Base-by-base conservation (phyloP, 2,329 filamentous ascomycete genomes). In the Arthroderma sp. region DNA sequence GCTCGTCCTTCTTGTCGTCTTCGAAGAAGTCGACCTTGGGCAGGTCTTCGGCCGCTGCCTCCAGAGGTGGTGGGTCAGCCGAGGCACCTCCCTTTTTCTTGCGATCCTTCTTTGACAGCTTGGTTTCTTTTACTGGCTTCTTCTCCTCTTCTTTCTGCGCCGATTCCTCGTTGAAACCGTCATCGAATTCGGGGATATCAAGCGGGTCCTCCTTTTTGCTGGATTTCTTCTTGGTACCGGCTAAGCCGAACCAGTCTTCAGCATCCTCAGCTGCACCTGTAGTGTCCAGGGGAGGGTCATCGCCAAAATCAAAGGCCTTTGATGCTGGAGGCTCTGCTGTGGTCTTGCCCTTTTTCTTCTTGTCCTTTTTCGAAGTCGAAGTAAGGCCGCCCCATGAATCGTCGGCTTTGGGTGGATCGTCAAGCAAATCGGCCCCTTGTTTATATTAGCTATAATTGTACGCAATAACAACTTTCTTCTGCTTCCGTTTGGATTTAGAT, bases 41-140 rank as follows among this genome's bases (percentile, higher is more conserved):
- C 54, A 51, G 47, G 23, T 70, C 61, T 52, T 59, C 59, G 19
- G 66, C 65, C 0, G 67, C 63, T 23, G 67, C 66, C 4, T 71
- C 68, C 33, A 71, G 64, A 1, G 67, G 66, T 55, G 67, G 67
- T 2, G 66, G 64, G 15, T 67, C 65, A 2, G 65, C 63, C 8
- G 65, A 63, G 0, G 65, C 63, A 19, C 54, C 53, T 15, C 39
- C 17, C 33, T 55, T 54, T 49, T 58, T 61, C 25, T 57, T 56
- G 41, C 66, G 68, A 54, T 63, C 65, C 63, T 72, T 73, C 63
- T 72, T 67, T 23, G 52, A 54, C n/a, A 28, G 17, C 19, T 41
- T 38, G 19, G 19, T 41, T 21, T 54, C 52, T 31, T 54, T 38
- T 33, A 38, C 52, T 1, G 52, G 52, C 19, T 54, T 54, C 52